phyloP scores from a whole-genome alignment of 257 asterid species.

The Penstemon barbatus region DNA sequence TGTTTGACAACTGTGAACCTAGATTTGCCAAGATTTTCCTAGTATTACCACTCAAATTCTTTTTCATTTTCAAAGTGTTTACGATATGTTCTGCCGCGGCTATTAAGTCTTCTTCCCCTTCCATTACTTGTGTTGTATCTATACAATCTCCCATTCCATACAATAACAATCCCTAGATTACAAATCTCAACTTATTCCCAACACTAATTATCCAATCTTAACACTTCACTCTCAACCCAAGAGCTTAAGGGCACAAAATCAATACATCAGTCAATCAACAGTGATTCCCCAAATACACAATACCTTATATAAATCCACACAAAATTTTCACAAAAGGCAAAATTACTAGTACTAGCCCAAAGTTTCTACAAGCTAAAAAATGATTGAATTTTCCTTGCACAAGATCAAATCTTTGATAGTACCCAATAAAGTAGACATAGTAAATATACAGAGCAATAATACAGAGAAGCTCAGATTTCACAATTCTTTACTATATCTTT shows the following conservation, averaged over 20 bases:
- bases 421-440: constrained; percentile 9
- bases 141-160: constrained; percentile 59
- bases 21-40: constrained; percentile 68
- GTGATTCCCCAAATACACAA: constrained; percentile 27
- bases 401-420: constrained; percentile 15
- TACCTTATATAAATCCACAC: constrained; percentile 1
- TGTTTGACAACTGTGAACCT: constrained; percentile 55
- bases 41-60: constrained; percentile 50
- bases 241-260: constrained; percentile 4
- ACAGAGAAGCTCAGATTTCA: constrained; percentile 14
- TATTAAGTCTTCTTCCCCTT: constrained; percentile 71
- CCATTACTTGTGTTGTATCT: constrained; percentile 42
- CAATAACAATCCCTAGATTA: constrained; percentile 27
- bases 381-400: not conserved
- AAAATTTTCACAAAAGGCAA: not conserved
- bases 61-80: constrained; percentile 53
- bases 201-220: constrained; percentile 8
- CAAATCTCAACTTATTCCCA: constrained; percentile 4
- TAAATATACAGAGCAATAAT: not conserved
- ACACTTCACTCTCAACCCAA: not conserved
- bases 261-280: not conserved
- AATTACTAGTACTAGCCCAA: too few relatives aligned
- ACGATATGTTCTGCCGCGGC: constrained; percentile 63
- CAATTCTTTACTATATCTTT: constrained; percentile 5
- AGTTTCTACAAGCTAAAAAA: constrained; percentile 1